Conservation (phyloP, 176 grass and related monocot genomes). For the Chrysopogon serrulatus region DNA sequence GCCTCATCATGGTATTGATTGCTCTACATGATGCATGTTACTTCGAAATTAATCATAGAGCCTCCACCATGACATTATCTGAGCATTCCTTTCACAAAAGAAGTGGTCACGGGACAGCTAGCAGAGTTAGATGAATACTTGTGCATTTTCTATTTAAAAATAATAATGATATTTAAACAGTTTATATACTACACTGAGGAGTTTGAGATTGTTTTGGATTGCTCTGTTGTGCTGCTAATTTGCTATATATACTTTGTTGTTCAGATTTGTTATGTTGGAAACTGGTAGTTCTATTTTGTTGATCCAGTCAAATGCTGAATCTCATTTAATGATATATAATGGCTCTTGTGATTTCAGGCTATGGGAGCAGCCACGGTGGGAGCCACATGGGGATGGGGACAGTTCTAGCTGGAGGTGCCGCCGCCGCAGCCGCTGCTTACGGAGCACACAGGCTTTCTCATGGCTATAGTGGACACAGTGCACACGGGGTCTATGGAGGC, state of each 20-base stretch:
- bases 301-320: not conserved
- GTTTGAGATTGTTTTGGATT: not conserved
- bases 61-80: not conserved
- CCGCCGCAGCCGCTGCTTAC: constrained; percentile 60
- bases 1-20: not conserved
- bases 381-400: constrained; percentile 48
- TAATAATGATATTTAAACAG: not conserved
- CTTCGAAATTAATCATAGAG: not conserved
- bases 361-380: constrained; percentile 37
- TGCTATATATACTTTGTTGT: not conserved
- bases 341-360: constrained; percentile 11
- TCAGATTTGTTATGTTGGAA: not conserved
- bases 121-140: too few relatives aligned
- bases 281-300: not conserved
- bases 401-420: constrained; percentile 68
- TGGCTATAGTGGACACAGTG: constrained; percentile 33
- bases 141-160: not conserved
- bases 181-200: not conserved
- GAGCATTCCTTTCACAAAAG: too few relatives aligned
- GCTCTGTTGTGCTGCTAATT: not conserved
- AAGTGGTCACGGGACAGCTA: too few relatives aligned
- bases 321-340: not conserved
- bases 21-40: not conserved
- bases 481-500: constrained; percentile 11
- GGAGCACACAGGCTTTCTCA: constrained; percentile 58